These are phyloP conservation scores for Coemansia nantahalensis DNA, from an alignment of 192 early-diverging fungal genomes.

Conservation along the genomic window DNA sequence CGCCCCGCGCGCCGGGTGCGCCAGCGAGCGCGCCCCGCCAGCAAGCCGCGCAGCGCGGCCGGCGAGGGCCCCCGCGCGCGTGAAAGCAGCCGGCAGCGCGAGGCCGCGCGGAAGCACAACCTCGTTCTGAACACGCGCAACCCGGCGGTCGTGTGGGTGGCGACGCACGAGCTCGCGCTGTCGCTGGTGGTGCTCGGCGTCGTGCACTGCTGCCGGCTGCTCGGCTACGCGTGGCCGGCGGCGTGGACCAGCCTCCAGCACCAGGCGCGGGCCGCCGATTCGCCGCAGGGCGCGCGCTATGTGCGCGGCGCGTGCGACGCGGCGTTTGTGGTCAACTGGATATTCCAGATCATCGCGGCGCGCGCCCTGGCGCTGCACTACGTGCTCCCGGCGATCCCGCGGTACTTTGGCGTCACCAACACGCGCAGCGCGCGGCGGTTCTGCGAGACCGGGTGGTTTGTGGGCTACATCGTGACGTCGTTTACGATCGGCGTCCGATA, in stretches of 20 bases:
- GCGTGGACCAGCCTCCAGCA: conserved; percentile 39
- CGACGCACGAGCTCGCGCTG: conserved; percentile 32
- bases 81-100: neutral
- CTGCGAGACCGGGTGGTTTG: conserved; percentile 54
- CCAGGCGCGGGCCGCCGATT: conserved; percentile 2
- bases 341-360: conserved; percentile 61
- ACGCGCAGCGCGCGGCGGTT: conserved; percentile 43
- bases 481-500: conserved; percentile 37
- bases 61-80: neutral
- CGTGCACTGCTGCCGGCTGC: conserved; percentile 30
- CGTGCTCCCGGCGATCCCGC: conserved; percentile 23
- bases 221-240: conserved; percentile 29
- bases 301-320: conserved; percentile 56
- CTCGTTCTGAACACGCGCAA: conserved; percentile 39
- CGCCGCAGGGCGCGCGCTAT: conserved; percentile 4
- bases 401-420: conserved; percentile 17
- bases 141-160: conserved; percentile 32
- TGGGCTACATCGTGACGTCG: conserved; percentile 43
- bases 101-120: conserved; percentile 9
- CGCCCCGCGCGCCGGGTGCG: conserved; percentile 12
- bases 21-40: neutral
- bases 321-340: conserved; percentile 65
- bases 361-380: conserved; percentile 58
- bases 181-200: conserved; percentile 17
- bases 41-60: neutral